Percentiles rank a stretch among this genome's conserved stretches.
Conservation (phyloP, 2,329 filamentous ascomycete species). For the Acrodontium crateriforme region DNA sequence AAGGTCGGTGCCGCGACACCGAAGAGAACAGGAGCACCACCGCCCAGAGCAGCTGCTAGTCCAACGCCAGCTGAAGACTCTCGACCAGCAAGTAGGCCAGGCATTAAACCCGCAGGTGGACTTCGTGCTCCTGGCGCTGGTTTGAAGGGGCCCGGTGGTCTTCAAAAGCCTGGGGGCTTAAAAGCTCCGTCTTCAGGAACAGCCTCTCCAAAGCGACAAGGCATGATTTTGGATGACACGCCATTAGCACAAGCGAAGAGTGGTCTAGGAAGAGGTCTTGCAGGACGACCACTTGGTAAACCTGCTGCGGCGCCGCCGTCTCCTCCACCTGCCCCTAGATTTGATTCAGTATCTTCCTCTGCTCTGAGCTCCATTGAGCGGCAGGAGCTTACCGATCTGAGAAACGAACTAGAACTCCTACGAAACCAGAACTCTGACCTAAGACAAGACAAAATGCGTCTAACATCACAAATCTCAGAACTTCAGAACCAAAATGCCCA, state of each 20-base stretch:
- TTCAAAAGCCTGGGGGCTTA: slow-evolving; percentile 29
- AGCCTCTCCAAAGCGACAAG: slow-evolving; percentile 19
- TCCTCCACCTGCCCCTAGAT: slow-evolving; percentile 40
- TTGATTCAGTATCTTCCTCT: slow-evolving; percentile 32
- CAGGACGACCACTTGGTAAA: slow-evolving; percentile 73
- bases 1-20: slow-evolving; percentile 22
- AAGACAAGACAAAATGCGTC: slow-evolving; percentile 64
- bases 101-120: slow-evolving; percentile 26
- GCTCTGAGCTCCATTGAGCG: slow-evolving; percentile 68
- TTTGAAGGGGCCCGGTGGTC: slow-evolving; percentile 24
- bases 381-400: slow-evolving; percentile 82
- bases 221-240: slow-evolving; percentile 15
- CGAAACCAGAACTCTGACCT: slow-evolving; percentile 64
- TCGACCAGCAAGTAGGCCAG: slow-evolving; percentile 42
- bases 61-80: slow-evolving; percentile 35
- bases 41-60: slow-evolving; percentile 23
- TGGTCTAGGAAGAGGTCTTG: slow-evolving; percentile 53
- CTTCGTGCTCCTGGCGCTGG: slow-evolving; percentile 24
- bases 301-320: slow-evolving; percentile 38
- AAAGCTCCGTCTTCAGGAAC: slow-evolving; percentile 18
- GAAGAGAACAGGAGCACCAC: slow-evolving; percentile 34
- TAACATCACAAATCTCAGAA: slow-evolving; percentile 80
- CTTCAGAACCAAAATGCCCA: slow-evolving; percentile 94
- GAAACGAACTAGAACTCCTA: slow-evolving; percentile 67
- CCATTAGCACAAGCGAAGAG: slow-evolving; percentile 26